Base-by-base conservation (phyloP, 2,329 filamentous ascomycete genomes). In the Pseudogymnoascus sp. region DNA sequence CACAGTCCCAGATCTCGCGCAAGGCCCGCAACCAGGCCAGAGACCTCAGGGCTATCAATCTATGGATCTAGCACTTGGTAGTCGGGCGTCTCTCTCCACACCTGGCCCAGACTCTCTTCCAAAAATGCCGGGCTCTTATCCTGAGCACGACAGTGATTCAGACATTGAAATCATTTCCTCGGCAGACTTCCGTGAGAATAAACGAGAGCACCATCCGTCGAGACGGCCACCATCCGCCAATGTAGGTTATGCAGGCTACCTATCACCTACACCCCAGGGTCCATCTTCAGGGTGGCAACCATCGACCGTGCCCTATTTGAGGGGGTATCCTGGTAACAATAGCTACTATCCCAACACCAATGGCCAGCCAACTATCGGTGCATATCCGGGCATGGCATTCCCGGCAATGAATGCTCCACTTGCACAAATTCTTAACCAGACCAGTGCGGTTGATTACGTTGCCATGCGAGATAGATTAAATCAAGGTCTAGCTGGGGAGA, bases 81-180 rank as follows among this genome's bases (percentile, higher is more conserved):
- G 23, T 8, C 47, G 15, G 6, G 50, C n/a, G 9, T 57, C n/a
- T 57, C n/a, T 33, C 28, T 33, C 50, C 17, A 57, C 28, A 33
- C 50, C 5, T 57, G 17, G 50, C 50, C 19, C 50, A 6, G 17
- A 35, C 28, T 15, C 50, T 35, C 28, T 21, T 57, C 28, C 38
- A 17, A 61, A 53, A n/a, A 36, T 31, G 11, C 62, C 47, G 6
- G 62, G 62, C 21, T 61, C 50, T 38, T 59, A 61, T 17, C 62
- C 50, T 11, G 42, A 40, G 28, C 44, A 60, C 23, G 62, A 62
- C 31, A 61, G 62, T 62, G 71, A 73, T 64, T 72, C 70, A 11
- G 71, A 72, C 23, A 63, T 73, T 36, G 71, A 74, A 62, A 69
- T 73, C 21, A 74, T 74, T 28, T 64, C 69, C 10, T 26, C 69